Conservation (phyloP, 2,329 filamentous ascomycete genomes). For the Cercospora brassicicola region DNA sequence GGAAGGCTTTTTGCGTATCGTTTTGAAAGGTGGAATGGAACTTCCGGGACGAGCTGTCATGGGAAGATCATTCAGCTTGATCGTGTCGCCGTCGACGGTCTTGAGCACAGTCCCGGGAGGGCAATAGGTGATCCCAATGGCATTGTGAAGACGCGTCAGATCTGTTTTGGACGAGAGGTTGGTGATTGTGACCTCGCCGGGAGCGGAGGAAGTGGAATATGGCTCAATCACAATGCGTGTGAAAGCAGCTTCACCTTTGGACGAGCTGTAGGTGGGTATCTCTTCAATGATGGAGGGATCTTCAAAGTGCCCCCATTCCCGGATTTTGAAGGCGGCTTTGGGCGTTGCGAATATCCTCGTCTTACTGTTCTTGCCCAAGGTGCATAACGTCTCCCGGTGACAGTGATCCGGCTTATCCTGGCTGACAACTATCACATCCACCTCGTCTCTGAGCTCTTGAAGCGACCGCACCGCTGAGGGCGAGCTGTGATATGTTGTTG, state of each 20-base stretch:
- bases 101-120: constrained; percentile 52
- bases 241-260: constrained; percentile 42
- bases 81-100: constrained; percentile 37
- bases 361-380: constrained; percentile 57
- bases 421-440: constrained; percentile 60
- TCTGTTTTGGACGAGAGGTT: constrained; percentile 64
- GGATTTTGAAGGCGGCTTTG: constrained; percentile 63
- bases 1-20: constrained; percentile 11
- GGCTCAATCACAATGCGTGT: constrained; percentile 57
- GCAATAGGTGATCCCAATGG: constrained; percentile 70
- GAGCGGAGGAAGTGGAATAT: constrained; percentile 52
- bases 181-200: constrained; percentile 70
- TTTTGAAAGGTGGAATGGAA: constrained; percentile 3
- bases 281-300: constrained; percentile 45
- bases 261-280: constrained; percentile 46
- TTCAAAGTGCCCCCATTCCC: constrained; percentile 68
- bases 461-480: constrained; percentile 60
- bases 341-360: constrained; percentile 67
- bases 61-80: constrained; percentile 40
- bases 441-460: constrained; percentile 52
- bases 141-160: constrained; percentile 62
- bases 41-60: constrained; percentile 33
- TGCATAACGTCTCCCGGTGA: constrained; percentile 66
- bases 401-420: constrained; percentile 69
- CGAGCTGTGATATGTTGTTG: constrained; percentile 57